Evolutionary conservation across 2,329 filamentous ascomycete genomes (phyloP), one percentile per base, ranked within the genome.

Genomic region (Colletotrichum orchidophilum): DNA sequence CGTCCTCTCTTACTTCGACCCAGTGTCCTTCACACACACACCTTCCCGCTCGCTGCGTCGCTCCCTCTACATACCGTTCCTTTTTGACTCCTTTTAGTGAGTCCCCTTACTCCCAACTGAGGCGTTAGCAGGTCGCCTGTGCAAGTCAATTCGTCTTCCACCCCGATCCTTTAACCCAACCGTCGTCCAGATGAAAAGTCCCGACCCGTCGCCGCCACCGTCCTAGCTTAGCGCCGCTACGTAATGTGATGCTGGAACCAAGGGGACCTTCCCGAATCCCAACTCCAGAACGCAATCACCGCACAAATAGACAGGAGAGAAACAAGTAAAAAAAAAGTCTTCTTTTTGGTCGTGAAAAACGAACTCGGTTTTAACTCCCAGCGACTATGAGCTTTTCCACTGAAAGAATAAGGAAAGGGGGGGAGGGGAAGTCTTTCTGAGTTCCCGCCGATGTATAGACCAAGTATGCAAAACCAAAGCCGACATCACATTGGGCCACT

Each of bases 231-330:
- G 33, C 55, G 55, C 55, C 55, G n/a, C 21, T 63, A 59, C 29
- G 53, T 63, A 65, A 63, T 66, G 66, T 63, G 69, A 63, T 66
- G 66, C 68, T 53, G 66, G 64, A 68, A 71, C 66, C 68, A 61
- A 71, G 53, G 54, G 21, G 13, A 59, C 59, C 42, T 60, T 64
- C 46, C 69, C 65, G 46, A 64, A 72, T 72, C 59, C 70, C 54
- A 72, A 70, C 59, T 70, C 66, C 66, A 64, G 31, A 54, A 58
- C 39, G 39, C 3, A 46, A 33, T 67, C 31, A 55, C 53, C 67
- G 63, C 54, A 33, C 26, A 53, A 35, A 58, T 24, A 13, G 50
- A 63, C 39, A 39, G 35, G 42, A 39, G 8, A 9, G 18, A 46
- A n/a, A 46, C n/a, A 15, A 42, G 18, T 46, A 15, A 68, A 71